Evolutionary conservation across 192 early-diverging fungal genomes (phyloP), one percentile per base, ranked within the genome.

Genomic region (Diversispora eburnea): DNA sequence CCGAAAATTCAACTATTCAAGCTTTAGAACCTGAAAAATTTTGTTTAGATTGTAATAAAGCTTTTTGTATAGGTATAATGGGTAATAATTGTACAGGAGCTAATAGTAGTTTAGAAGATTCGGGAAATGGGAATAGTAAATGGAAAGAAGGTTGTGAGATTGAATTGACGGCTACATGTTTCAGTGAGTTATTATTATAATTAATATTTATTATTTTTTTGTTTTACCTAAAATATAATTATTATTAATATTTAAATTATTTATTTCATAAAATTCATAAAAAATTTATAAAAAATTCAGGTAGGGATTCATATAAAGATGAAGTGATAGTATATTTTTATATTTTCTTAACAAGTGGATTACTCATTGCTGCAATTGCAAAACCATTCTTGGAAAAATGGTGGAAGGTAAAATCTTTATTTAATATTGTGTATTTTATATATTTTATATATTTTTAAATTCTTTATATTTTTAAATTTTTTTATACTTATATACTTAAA

Each of bases 281-380:
- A 12, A 46, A 67, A 6, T 67, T 20, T 25, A 22, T 67, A 22
- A 61, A 19, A 61, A 12, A 20, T 67, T 42, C n/a, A 67, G 66
- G 49, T 9, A 45, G 66, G n/a, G 66, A 67, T 67, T 67, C 66
- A n/a, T 22, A 22, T 10, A 67, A 67, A 47, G 66, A 67, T 52
- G 66, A 67, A 67, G 20, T 39, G 4, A 67, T 67, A 10, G 66
- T 67, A 51, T 67, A 67, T 49, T 51, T 67, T 2, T 67, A 67
- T 52, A 67, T 67, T 67, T 20, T 49, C 39, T 49, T 67, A 25
- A 67, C 66, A n/a, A 67, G n/a, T 67, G 66, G 66, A 12, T 25
- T 67, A 39, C 66, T 67, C 0, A 13, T 67, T 33, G 33, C 43
- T 10, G 66, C 66, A 22, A 17, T 67, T 51, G 33, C 20, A 15